These are phyloP conservation scores for Tolypocladium tundrense DNA, from an alignment of 2,329 filamentous ascomycete species.

Conservation along the genomic window DNA sequence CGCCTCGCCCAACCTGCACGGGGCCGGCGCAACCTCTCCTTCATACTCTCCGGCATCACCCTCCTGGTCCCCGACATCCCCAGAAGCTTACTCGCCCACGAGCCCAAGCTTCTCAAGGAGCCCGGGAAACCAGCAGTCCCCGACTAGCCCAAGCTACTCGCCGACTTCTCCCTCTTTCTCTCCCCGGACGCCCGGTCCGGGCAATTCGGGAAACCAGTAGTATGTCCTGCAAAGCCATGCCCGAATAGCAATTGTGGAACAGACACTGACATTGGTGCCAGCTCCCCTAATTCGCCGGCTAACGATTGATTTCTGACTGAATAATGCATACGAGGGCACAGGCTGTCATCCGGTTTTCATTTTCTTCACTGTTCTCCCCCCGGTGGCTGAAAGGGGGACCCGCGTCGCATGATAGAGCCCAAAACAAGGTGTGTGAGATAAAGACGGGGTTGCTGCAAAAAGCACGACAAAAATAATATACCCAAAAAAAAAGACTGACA, in stretches of 20 bases:
- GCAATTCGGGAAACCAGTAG: conserved; percentile 32
- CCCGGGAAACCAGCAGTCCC: conserved; percentile 45
- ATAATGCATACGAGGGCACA: conserved; percentile 23
- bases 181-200: conserved; percentile 33
- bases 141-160: conserved; percentile 63
- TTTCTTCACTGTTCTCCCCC: conserved; percentile 4
- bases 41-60: conserved; percentile 62
- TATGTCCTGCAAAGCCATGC: conserved; percentile 11
- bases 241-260: not conserved
- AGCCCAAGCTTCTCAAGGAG: conserved; percentile 50
- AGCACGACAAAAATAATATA: not conserved
- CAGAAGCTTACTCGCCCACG: conserved; percentile 51
- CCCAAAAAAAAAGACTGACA: not conserved
- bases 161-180: conserved; percentile 44
- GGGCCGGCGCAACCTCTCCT: conserved; percentile 39
- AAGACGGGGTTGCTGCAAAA: not conserved
- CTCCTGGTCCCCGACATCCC: conserved; percentile 69
- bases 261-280: conserved; percentile 2
- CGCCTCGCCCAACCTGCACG: conserved; percentile 47
- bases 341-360: conserved; percentile 17
- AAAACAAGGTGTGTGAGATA: conserved; percentile 1
- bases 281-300: conserved; percentile 34
- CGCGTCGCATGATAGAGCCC: conserved; percentile 1
- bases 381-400: not conserved
- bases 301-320: conserved; percentile 26